Evolutionary conservation across 345 rosid species (phyloP).

Genomic region (Reutealis trisperma): DNA sequence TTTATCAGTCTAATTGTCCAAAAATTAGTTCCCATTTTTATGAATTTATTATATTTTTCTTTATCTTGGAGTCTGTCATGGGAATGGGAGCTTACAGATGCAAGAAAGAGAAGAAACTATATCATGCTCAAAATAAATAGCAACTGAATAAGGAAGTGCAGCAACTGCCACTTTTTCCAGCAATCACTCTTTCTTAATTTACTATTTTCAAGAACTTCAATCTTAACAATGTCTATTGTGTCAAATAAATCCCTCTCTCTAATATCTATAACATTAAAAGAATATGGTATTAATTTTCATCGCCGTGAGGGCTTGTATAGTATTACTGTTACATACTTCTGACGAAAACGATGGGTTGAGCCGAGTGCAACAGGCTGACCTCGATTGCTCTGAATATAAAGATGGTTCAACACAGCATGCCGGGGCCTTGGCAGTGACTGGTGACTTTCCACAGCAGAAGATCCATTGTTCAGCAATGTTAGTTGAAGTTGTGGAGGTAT

Average conservation of each 20-base stretch:
- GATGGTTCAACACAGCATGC: conserved; percentile 43
- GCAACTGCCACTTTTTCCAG: not conserved
- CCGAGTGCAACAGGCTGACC: conserved; percentile 43
- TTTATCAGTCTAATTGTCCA: not conserved
- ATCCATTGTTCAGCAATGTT: conserved; percentile 27
- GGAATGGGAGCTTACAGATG: not conserved
- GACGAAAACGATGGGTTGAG: conserved; percentile 46
- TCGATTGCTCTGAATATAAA: conserved; percentile 37
- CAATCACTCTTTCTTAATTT: not conserved
- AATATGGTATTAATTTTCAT: conserved; percentile 27
- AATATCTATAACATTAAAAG: not conserved
- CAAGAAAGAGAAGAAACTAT: not conserved
- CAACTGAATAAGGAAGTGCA: conserved; percentile 11
- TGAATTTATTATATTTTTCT: not conserved
- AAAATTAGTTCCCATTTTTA: not conserved
- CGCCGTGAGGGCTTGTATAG: conserved; percentile 44
- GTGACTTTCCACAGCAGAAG: conserved; percentile 10
- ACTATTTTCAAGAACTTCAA: conserved; percentile 6
- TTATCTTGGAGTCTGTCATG: not conserved
- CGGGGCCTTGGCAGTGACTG: conserved; percentile 38
- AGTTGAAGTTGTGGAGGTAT: conserved; percentile 55
- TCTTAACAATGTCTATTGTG: conserved; percentile 15
- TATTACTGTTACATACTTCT: conserved; percentile 48
- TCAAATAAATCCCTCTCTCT: conserved; percentile 5
- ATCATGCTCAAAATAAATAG: conserved; percentile 4